Evolutionary conservation across 305 asterid genomes (phyloP), one percentile per base, ranked within the genome.

Genomic region (Solanum aculeatissimum): DNA sequence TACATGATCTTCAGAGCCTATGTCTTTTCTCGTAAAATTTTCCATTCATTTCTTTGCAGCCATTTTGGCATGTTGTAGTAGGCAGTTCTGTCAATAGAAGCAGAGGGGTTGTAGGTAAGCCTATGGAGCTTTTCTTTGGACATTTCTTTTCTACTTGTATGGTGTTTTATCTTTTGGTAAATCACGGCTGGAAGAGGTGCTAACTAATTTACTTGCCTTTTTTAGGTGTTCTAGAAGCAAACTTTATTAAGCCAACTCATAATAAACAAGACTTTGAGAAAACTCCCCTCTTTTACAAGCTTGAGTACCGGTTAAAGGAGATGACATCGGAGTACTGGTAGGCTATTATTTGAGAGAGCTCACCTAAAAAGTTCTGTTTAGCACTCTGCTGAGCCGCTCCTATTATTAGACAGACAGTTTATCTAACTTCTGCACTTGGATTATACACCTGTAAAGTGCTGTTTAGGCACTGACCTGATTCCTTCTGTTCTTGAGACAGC

Each of bases 91-190:
- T 27, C 74, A 88, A 86, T 89, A 91, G 98, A 91, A 97, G 99
- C 91, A 92, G 95, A 92, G 99, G 99, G 68, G 97, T 96, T 86
- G 99, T 96, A 38, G 98, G 99, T 95, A 89, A 84, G 85, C 89
- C 84, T 74, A 53, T 83, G 81, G 74, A 72, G 71, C 84, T 60
- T 51, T 68, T 49, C 53, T 38, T 57, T 80, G 51, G 51, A n/a
- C 35, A 23, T 81, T 81, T 62, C 45, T 54, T 45, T 25, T 47
- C 14, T 42, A 19, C 53, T 23, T 18, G 82, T 81, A 58, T 14
- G 71, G 74, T 25, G 74, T 27, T 49, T 40, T 27, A 2, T 60
- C 25, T 55, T 63, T 45, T 27, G n/a, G 57, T 47, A 63, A 14
- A 68, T 27, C 13, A 49, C 75, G 21, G 21, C 23, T 54, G 82